A percentile compares a stretch with the other conserved stretches of the same genome.
phyloP scores from a whole-genome alignment of 1,139 yeast species.

The Debaryomyces subglobosus region DNA sequence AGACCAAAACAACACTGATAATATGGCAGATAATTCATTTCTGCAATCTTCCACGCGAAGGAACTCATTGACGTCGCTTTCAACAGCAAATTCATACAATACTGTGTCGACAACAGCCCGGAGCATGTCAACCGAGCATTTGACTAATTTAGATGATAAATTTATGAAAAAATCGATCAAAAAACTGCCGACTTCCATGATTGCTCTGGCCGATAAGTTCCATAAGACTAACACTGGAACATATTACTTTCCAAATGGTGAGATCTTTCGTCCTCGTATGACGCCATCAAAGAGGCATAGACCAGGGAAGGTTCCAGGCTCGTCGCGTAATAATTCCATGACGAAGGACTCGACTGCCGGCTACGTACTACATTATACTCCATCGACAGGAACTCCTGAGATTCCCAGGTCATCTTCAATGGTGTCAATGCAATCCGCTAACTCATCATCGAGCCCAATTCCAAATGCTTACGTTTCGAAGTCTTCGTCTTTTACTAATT shows the following conservation, averaged over 20 bases:
- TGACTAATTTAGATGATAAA: conserved; percentile 41
- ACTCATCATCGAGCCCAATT: conserved; percentile 9
- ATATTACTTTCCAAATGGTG: conserved; percentile 59
- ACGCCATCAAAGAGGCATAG: conserved; percentile 42
- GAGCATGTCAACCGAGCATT: conserved; percentile 43
- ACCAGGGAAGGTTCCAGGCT: conserved; percentile 30
- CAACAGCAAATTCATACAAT: conserved; percentile 23
- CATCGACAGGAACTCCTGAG: not conserved
- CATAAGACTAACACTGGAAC: conserved; percentile 30
- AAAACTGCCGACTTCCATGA: conserved; percentile 16
- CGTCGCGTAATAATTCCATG: not conserved
- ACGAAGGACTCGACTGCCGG: not conserved
- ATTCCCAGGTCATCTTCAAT: conserved; percentile 15
- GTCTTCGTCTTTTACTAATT: conserved; percentile 25
- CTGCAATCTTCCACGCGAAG: not conserved
- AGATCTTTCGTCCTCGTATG: conserved; percentile 51
- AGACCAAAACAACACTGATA: not conserved
- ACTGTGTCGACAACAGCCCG: conserved; percentile 20
- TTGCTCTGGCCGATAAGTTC: conserved; percentile 13
- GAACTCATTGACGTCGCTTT: conserved; percentile 35
- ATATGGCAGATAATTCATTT: conserved; percentile 4
- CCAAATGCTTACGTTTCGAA: conserved; percentile 14
- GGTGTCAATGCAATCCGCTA: conserved; percentile 14
- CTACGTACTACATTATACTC: not conserved
- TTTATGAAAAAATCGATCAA: conserved; percentile 39